Evolutionary conservation across 305 asterid genomes (phyloP).

Genomic region (Nicotiana rustica): DNA sequence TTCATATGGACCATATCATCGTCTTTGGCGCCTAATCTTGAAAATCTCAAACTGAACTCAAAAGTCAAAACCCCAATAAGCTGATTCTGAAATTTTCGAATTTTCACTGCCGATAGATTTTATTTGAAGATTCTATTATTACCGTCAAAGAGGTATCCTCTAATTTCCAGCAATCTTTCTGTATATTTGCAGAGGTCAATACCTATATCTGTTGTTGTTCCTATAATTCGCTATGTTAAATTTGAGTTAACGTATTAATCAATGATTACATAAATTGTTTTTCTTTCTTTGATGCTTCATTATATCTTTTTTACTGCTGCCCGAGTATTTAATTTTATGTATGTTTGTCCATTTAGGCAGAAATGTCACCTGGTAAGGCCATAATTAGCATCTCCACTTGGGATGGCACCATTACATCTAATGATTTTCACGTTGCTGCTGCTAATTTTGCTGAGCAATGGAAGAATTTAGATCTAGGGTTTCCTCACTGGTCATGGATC

Average conservation of each 20-base stretch:
- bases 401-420: constrained; percentile 72
- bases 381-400: constrained; percentile 35
- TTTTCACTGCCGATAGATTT: too few species aligned
- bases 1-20: background rate
- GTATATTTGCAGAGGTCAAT: background rate
- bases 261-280: too few species aligned
- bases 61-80: too few species aligned
- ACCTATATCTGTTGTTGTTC: too few species aligned
- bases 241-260: too few species aligned
- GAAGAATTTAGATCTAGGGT: constrained; percentile 62
- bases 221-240: too few species aligned
- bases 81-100: too few species aligned
- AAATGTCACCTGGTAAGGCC: constrained; percentile 32
- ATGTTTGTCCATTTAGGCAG: background rate
- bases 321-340: background rate
- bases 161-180: too few species aligned
- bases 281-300: background rate
- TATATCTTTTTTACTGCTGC: background rate
- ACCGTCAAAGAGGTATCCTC: background rate
- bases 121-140: background rate
- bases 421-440: constrained; percentile 65
- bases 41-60: background rate
- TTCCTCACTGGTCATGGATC: constrained; percentile 79
- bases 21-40: background rate
- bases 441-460: constrained; percentile 66